Conservation (phyloP, 192 early-diverging fungal genomes). For the Dimargaris cristalligena region DNA sequence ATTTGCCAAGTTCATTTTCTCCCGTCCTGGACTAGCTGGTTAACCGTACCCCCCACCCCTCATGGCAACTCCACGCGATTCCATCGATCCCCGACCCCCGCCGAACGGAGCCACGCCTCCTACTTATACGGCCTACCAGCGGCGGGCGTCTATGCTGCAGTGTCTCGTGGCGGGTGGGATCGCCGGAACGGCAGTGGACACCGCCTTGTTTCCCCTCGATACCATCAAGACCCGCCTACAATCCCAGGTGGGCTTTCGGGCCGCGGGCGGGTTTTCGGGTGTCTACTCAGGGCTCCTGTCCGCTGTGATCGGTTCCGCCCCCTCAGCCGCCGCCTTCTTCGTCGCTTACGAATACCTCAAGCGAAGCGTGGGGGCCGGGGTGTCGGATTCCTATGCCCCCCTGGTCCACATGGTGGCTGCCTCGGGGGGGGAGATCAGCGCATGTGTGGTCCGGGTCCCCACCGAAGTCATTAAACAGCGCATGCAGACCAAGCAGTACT, state of each 20-base stretch:
- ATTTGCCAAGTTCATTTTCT: too few species aligned
- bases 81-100: too few species aligned
- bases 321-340: conserved; percentile 77
- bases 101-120: too few species aligned
- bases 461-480: conserved; percentile 93
- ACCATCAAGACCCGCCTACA: conserved; percentile 95
- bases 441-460: conserved; percentile 82
- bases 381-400: conserved; percentile 32
- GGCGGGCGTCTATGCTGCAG: conserved; percentile 25
- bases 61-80: too few species aligned
- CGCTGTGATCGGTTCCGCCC: conserved; percentile 86
- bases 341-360: conserved; percentile 80
- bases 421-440: conserved; percentile 77
- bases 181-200: conserved; percentile 87
- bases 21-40: too few species aligned
- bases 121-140: too few species aligned
- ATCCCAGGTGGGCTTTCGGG: conserved; percentile 62
- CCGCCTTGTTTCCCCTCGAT: conserved; percentile 86
- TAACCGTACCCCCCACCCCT: too few species aligned
- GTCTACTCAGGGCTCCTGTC: conserved; percentile 82
- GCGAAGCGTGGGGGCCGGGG: conserved; percentile 18
- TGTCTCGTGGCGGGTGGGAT: conserved; percentile 59
- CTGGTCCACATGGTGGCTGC: conserved; percentile 77
- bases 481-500: conserved; percentile 76
- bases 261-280: conserved; percentile 73